A percentile compares a stretch with the other conserved stretches of the same genome.
These are phyloP conservation scores for Aspergillus eucalypticola DNA, from an alignment of 2,329 filamentous ascomycete species.

Conservation along the genomic window DNA sequence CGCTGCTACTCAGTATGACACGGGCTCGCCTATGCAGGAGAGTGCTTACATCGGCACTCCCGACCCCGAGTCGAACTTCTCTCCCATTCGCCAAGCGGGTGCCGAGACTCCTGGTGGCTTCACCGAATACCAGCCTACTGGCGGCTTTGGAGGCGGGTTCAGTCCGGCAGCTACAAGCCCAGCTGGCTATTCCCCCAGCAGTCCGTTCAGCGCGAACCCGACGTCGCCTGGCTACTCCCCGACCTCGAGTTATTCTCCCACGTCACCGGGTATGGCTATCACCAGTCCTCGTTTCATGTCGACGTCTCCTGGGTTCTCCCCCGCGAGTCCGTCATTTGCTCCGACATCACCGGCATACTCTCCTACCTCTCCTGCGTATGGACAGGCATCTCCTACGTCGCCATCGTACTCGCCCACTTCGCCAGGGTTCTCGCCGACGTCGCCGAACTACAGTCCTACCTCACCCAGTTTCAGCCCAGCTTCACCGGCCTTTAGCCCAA, in stretches of 20 bases:
- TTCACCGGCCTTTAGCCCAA: constrained; percentile 56
- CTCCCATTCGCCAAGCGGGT: constrained; percentile 72
- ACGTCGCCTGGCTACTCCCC: constrained; percentile 69
- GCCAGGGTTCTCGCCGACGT: constrained; percentile 59
- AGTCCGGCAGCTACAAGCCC: constrained; percentile 71
- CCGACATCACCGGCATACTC: constrained; percentile 68
- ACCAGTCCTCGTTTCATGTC: constrained; percentile 57
- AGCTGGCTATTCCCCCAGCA: constrained; percentile 63
- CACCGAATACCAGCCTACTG: constrained; percentile 67
- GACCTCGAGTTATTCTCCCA: constrained; percentile 68
- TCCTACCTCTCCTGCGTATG: constrained; percentile 71
- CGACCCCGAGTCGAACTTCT: constrained; percentile 64
- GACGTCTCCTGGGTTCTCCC: constrained; percentile 56
- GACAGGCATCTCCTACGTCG: constrained; percentile 66
- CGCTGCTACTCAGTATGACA: constrained; percentile 90
- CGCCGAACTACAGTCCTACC: constrained; percentile 62
- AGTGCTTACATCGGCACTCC: constrained; percentile 63
- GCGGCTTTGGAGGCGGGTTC: constrained; percentile 62
- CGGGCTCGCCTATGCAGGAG: constrained; percentile 64
- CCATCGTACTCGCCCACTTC: constrained; percentile 57
- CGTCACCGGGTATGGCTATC: constrained; percentile 65
- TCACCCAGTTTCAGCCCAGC: constrained; percentile 58
- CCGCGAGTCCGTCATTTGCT: constrained; percentile 55
- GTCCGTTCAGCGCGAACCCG: constrained; percentile 73
- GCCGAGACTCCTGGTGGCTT: constrained; percentile 59